Percentiles rank a stretch among this genome's conserved stretches.
Conservation (phyloP, 345 rosid species). For the Eucalyptus shirleyi region DNA sequence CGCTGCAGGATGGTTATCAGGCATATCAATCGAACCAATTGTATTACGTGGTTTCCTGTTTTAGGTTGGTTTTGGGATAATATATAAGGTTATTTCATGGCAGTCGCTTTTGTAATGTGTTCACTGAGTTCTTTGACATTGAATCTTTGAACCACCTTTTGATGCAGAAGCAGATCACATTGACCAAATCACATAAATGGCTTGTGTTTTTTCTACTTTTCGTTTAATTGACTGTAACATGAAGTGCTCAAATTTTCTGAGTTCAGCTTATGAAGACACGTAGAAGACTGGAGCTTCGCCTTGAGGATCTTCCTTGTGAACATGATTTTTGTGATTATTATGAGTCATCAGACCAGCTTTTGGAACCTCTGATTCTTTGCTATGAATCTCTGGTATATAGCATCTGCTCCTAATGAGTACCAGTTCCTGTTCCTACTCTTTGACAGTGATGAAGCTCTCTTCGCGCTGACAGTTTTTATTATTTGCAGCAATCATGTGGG, state of each 20-base stretch:
- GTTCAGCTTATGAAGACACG: constrained; percentile 78
- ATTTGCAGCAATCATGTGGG: constrained; percentile 72
- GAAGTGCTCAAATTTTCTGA: background rate
- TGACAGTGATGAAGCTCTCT: background rate
- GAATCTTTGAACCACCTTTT: background rate
- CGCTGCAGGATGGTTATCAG: background rate
- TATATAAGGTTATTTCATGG: background rate
- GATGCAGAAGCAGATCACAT: background rate
- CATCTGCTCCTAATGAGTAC: background rate
- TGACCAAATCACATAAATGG: background rate
- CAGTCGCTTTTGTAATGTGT: background rate
- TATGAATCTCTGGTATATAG: constrained; percentile 68
- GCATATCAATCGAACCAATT: background rate
- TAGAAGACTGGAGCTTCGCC: constrained; percentile 69
- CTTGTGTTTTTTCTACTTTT: background rate
- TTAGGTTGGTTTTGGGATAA: background rate
- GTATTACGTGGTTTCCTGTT: background rate
- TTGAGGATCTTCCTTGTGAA: constrained; percentile 96
- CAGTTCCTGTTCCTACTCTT: background rate
- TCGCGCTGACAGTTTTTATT: background rate
- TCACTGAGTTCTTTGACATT: background rate
- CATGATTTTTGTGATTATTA: constrained; percentile 61
- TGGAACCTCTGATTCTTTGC: constrained; percentile 81
- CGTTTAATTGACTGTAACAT: background rate
- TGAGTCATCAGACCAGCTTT: constrained; percentile 72